Percentiles rank a stretch among this genome's conserved stretches.
phyloP scores from a whole-genome alignment of 768 basidiomycete genomes.

The Termitomyces sp. region DNA sequence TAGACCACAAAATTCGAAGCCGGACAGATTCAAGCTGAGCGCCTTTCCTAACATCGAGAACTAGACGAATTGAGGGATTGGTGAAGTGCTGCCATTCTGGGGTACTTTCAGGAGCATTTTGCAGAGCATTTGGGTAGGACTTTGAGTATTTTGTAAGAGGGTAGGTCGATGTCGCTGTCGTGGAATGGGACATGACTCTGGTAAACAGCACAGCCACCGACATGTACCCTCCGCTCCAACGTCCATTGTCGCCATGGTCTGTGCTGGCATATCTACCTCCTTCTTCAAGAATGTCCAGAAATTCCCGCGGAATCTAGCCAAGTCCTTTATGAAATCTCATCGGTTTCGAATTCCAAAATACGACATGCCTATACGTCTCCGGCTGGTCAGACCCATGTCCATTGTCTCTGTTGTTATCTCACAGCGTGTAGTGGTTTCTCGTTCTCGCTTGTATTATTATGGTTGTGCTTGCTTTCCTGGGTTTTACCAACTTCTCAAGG shows the following conservation, averaged over 20 bases:
- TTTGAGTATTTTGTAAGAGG: slow-evolving; percentile 62
- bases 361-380: slow-evolving; percentile 64
- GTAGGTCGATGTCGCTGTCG: slow-evolving; percentile 55
- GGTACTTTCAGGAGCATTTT: slow-evolving; percentile 19
- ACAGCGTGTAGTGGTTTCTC: slow-evolving; percentile 66
- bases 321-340: slow-evolving; percentile 69
- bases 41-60: slow-evolving; percentile 54
- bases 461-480: slow-evolving; percentile 65
- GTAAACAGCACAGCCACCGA: slow-evolving; percentile 9
- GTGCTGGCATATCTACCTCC: slow-evolving; percentile 9
- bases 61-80: slow-evolving; percentile 60
- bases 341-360: slow-evolving; percentile 57
- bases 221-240: neutral
- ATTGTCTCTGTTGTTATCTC: slow-evolving; percentile 2
- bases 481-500: slow-evolving; percentile 67
- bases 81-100: slow-evolving; percentile 77
- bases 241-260: neutral
- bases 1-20: slow-evolving; percentile 59
- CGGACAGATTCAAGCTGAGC: slow-evolving; percentile 58
- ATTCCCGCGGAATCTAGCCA: slow-evolving; percentile 38
- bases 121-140: slow-evolving; percentile 41
- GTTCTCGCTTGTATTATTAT: slow-evolving; percentile 64
- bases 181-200: slow-evolving; percentile 41
- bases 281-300: slow-evolving; percentile 24
- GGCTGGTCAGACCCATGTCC: slow-evolving; percentile 46